A percentile compares a stretch with the other conserved stretches of the same genome.
Conservation (phyloP, 371 early-diverging fungal genomes). For the Mortierella sp. region DNA sequence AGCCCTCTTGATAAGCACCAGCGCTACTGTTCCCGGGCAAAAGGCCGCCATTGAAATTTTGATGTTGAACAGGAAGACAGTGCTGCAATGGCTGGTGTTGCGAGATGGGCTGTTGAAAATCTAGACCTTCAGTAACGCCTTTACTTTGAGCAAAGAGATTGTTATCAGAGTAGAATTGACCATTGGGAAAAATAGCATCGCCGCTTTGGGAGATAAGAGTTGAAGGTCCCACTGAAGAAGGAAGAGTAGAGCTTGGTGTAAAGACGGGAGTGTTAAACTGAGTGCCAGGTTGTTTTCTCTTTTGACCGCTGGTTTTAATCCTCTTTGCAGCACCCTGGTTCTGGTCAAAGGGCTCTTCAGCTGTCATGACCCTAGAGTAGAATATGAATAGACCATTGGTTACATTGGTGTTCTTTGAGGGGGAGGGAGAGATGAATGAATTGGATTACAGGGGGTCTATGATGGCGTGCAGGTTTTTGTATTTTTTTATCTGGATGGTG, state of each 20-base stretch:
- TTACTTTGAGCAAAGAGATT: too few species aligned
- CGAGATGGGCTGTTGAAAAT: not conserved
- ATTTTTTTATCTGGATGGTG: too few species aligned
- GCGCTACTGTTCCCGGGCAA: not conserved
- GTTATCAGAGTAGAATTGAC: too few species aligned
- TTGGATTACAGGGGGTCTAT: too few species aligned
- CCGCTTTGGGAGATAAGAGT: too few species aligned
- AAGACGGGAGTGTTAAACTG: slow-evolving; percentile 7
- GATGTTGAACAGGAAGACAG: slow-evolving; percentile 2
- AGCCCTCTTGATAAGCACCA: not conserved
- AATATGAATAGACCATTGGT: not conserved
- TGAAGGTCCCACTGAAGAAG: too few species aligned
- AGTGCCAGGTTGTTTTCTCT: slow-evolving; percentile 41
- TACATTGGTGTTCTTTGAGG: not conserved
- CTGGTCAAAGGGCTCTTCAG: slow-evolving; percentile 41
- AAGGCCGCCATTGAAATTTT: not conserved
- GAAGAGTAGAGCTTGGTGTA: slow-evolving; percentile 1
- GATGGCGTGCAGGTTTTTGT: too few species aligned
- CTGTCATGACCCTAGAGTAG: slow-evolving; percentile 16
- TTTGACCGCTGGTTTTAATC: slow-evolving; percentile 28
- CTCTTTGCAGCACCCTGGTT: slow-evolving; percentile 42
- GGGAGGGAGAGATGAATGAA: not conserved
- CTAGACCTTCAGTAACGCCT: not conserved
- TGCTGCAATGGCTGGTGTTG: slow-evolving; percentile 4
- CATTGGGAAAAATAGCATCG: too few species aligned